These are phyloP conservation scores for Penicillium odoratum DNA, from an alignment of 495 filamentous ascomycete genomes.

Conservation along the genomic window DNA sequence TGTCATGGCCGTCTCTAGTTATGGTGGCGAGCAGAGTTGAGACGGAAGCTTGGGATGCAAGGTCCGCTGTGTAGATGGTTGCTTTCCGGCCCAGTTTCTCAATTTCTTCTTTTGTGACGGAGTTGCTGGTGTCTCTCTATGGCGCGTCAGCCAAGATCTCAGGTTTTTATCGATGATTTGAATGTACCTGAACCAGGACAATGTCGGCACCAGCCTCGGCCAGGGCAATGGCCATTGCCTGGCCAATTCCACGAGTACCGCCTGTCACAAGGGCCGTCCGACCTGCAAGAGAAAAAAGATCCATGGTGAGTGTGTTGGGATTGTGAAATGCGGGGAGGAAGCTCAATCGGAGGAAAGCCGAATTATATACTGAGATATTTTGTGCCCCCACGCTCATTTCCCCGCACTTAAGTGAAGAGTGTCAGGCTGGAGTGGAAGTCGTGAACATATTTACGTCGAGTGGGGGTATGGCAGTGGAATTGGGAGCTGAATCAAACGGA, in stretches of 20 bases:
- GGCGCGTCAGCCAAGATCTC: background rate
- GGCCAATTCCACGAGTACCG: constrained; percentile 78
- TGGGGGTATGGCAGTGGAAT: background rate
- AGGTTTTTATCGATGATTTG: background rate
- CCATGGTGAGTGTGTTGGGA: constrained; percentile 6
- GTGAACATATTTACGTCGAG: background rate
- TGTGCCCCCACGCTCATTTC: constrained; percentile 14
- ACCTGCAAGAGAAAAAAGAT: constrained; percentile 23
- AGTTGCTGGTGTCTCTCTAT: constrained; percentile 57
- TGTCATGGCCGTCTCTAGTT: constrained; percentile 58
- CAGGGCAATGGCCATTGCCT: constrained; percentile 71
- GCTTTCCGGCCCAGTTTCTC: constrained; percentile 66
- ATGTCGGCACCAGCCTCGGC: constrained; percentile 87
- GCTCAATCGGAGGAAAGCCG: background rate
- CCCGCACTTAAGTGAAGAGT: background rate
- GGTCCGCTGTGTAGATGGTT: constrained; percentile 69
- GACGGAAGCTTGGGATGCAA: constrained; percentile 59
- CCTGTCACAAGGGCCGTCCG: constrained; percentile 84
- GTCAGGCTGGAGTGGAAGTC: background rate
- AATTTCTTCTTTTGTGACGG: constrained; percentile 58
- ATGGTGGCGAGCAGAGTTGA: constrained; percentile 57
- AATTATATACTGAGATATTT: constrained; percentile 3
- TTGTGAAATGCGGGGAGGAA: background rate
- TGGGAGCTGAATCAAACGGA: background rate
- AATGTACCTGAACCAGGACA: constrained; percentile 57